These are phyloP conservation scores for Psilocybe cubensis DNA, from an alignment of 768 basidiomycete genomes.

Conservation along the genomic window DNA sequence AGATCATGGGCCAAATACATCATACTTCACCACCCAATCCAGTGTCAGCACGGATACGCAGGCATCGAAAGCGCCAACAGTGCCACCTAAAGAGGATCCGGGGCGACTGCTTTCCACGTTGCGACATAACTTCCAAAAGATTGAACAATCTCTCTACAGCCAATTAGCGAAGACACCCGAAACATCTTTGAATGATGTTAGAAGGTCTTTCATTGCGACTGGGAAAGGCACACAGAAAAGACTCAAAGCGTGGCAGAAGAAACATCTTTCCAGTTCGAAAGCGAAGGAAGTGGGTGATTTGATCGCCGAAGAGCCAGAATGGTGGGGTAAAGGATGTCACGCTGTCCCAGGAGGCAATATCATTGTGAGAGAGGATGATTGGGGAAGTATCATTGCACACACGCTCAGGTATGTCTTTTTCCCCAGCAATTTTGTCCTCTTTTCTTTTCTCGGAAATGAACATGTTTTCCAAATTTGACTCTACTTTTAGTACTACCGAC, in stretches of 20 bases:
- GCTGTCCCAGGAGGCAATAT: slow-evolving; percentile 69
- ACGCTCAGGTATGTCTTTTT: slow-evolving; percentile 57
- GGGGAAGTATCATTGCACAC: slow-evolving; percentile 81
- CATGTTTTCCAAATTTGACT: neutral
- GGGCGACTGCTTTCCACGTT: slow-evolving; percentile 48
- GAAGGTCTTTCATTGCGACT: slow-evolving; percentile 56
- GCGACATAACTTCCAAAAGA: slow-evolving; percentile 58
- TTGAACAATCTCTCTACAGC: slow-evolving; percentile 61
- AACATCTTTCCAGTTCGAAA: slow-evolving; percentile 47
- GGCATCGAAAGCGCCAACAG: slow-evolving; percentile 15
- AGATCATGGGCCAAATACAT: neutral
- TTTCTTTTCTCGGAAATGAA: slow-evolving; percentile 2
- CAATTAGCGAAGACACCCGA: slow-evolving; percentile 53
- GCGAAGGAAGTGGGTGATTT: slow-evolving; percentile 29
- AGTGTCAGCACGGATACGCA: slow-evolving; percentile 15
- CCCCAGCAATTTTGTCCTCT: slow-evolving; percentile 1
- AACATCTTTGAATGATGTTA: slow-evolving; percentile 60
- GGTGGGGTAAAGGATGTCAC: slow-evolving; percentile 67
- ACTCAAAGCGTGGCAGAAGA: slow-evolving; percentile 64
- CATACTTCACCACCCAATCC: slow-evolving; percentile 14
- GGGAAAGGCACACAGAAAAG: slow-evolving; percentile 58
- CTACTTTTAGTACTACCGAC: slow-evolving; percentile 52
- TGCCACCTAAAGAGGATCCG: slow-evolving; percentile 33
- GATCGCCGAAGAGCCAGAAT: slow-evolving; percentile 54
- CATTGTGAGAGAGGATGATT: slow-evolving; percentile 70